These are phyloP conservation scores for Colletotrichum caudatum DNA, from an alignment of 2,329 filamentous ascomycete species.

Conservation along the genomic window DNA sequence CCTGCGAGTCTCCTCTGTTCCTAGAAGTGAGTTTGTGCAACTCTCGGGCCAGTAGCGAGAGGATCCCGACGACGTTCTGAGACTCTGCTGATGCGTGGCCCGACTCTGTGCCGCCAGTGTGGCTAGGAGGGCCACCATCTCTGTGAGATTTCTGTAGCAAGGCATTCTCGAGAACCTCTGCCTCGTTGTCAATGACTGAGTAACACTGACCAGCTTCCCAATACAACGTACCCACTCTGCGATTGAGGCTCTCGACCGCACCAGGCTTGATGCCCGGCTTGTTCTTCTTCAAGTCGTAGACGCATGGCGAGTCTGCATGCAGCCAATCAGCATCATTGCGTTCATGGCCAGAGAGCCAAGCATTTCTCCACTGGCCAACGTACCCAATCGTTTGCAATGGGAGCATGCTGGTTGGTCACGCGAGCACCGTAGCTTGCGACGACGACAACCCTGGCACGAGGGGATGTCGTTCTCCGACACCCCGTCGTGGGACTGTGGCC, in stretches of 20 bases:
- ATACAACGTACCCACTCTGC: conserved; percentile 43
- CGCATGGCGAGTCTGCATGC: conserved; percentile 43
- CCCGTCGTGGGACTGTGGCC: conserved; percentile 26
- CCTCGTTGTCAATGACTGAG: background rate
- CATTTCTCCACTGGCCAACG: background rate
- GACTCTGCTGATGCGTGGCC: conserved; percentile 16
- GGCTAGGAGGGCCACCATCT: background rate
- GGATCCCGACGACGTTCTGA: conserved; percentile 41
- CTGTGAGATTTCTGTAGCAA: conserved; percentile 31
- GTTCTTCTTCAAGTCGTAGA: conserved; percentile 45
- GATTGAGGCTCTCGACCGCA: conserved; percentile 43
- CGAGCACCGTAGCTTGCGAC: conserved; percentile 52
- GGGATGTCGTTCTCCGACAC: conserved; percentile 43
- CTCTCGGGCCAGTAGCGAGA: conserved; percentile 43
- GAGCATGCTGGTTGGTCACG: conserved; percentile 50
- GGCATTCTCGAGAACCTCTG: conserved; percentile 40
- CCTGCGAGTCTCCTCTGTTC: background rate
- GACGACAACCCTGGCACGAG: conserved; percentile 51
- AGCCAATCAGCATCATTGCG: conserved; percentile 15
- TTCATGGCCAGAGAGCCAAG: no score
- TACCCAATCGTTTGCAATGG: conserved; percentile 49
- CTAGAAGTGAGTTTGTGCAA: conserved; percentile 42
- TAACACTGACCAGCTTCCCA: background rate
- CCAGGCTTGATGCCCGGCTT: conserved; percentile 46
- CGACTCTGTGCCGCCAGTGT: conserved; percentile 1